Evolutionary conservation across 2,329 filamentous ascomycete species (phyloP), one percentile per base, ranked within the genome.

Genomic region (Cytospora paraplurivora): DNA sequence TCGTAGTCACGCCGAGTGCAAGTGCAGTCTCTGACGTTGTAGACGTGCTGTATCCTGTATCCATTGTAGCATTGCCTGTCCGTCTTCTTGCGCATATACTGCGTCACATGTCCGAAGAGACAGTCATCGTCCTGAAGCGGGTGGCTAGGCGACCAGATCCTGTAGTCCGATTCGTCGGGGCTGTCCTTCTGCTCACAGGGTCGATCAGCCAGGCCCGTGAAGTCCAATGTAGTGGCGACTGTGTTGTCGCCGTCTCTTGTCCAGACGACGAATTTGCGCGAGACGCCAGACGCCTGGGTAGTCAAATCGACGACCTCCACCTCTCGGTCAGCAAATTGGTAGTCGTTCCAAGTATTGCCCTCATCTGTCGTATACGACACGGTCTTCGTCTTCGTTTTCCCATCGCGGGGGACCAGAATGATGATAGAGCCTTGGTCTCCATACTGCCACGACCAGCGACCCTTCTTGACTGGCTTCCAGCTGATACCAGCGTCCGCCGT

Each of bases 371-470:
- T 89, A 77, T 95, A 97, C 63, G 86, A 87, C 49, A 96, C 77
- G 1, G 79, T 78, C 59, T 91, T 86, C 2, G 89, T 91, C 72
- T 85, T 86, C 2, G 89, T 91, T 72, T 85, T 86, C 51, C 41
- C 83, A 15, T 84, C 82, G 63, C 92, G 87, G 71, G 90, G 85
- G 27, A 94, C 93, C 56, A 99, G 88, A 50, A 96, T 92, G 66
- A 98, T 87, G 70, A 98, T 89, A 7, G 92, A 95, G 34, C 95
- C 95, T 74, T 97, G 92, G 71, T 99, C 96, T 64, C 95, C 96
- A 73, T 92, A 97, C 72, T 96, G 92, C 92, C 93, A 99, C 71
- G 90, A 89, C 81, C 93, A 97, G 41, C 84, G 85, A 7, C 95
- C 96, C 76, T 96, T 93, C 77, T 91, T 94, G 66, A 94, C 87